Conservation (phyloP, 495 filamentous ascomycete genomes). For the Hyaloscypha hepaticicola region DNA sequence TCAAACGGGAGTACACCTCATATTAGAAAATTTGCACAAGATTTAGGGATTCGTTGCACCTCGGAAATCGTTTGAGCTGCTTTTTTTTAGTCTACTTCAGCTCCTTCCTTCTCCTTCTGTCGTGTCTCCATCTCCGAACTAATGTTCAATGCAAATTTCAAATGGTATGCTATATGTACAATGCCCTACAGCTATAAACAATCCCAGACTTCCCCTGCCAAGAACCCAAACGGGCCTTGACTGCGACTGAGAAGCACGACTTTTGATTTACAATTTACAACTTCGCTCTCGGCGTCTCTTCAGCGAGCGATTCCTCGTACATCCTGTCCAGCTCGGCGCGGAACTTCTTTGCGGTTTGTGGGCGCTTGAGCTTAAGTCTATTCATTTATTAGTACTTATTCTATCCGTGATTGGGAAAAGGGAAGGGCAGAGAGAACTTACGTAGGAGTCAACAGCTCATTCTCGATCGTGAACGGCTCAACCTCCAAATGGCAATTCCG, state of each 20-base stretch:
- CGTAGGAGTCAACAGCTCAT: conserved; percentile 94
- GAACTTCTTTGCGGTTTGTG: conserved; percentile 78
- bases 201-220: no score
- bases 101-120: no score
- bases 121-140: no score
- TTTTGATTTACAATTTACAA: conserved; percentile 45
- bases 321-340: conserved; percentile 72
- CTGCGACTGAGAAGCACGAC: no score
- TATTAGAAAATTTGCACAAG: no score
- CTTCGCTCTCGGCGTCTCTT: conserved; percentile 53
- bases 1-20: no score
- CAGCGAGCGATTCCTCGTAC: conserved; percentile 68
- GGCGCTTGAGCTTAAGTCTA: conserved; percentile 93
- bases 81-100: no score
- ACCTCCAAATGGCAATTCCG: conserved; percentile 70
- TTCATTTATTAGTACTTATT: conserved; percentile 14
- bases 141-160: no score
- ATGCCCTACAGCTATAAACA: background rate
- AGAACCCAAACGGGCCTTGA: no score
- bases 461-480: conserved; percentile 93
- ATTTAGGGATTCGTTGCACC: no score
- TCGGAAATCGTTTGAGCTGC: no score
- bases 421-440: conserved; percentile 51
- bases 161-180: background rate
- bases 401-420: background rate